Percentiles rank a stretch among this genome's conserved stretches.
Conservation (phyloP, 2,329 filamentous ascomycete species). For the Tolypocladium tropicale region DNA sequence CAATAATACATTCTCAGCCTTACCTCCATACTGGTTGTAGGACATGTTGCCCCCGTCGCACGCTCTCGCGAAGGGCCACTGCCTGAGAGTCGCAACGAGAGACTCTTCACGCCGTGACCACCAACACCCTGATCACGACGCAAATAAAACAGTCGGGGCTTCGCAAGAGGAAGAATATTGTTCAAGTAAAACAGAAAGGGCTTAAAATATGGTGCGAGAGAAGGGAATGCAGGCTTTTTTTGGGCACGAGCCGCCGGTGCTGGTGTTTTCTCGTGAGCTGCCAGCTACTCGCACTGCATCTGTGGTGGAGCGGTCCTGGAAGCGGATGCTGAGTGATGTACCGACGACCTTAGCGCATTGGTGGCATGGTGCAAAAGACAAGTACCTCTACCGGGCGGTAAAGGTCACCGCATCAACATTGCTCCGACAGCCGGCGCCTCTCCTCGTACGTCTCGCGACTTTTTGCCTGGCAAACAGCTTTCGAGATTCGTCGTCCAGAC, state of each 20-base stretch:
- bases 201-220: not conserved
- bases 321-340: not conserved
- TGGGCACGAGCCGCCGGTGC: not conserved
- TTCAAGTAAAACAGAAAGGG: not conserved
- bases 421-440: not conserved
- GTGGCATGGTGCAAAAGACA: not conserved
- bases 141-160: too few relatives aligned
- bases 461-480: not conserved
- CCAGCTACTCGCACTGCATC: not conserved
- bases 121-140: too few relatives aligned
- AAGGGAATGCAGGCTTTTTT: not conserved
- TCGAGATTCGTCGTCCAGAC: not conserved
- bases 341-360: not conserved
- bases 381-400: not conserved
- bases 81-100: constrained; percentile 7
- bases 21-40: constrained; percentile 52
- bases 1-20: constrained; percentile 5
- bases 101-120: not conserved
- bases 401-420: not conserved
- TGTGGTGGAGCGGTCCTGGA: not conserved
- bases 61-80: not conserved
- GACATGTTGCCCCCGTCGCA: constrained; percentile 30
- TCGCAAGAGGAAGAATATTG: not conserved
- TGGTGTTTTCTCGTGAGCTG: constrained; percentile 1
- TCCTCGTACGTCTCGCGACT: not conserved